Percentiles rank a stretch among this genome's conserved stretches.
Conservation (phyloP, 345 rosid species). For the sweet orange (Citrus sinensis) region DVS_A1.0 CM039164.1:27857501-27858000, state of each 20-base stretch:
- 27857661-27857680: neutral
- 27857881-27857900: neutral
- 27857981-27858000: neutral
- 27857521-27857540: neutral
- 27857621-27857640: neutral
- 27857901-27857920: neutral
- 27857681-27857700: too few species aligned
- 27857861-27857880: neutral
- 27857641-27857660: neutral
- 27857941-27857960: neutral
- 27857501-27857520: neutral
- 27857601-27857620: neutral
- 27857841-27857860: neutral
- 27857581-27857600: neutral
- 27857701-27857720: neutral
- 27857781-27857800: neutral
- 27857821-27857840: neutral
- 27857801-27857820: neutral
- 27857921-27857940: neutral
- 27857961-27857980: neutral
- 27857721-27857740: neutral
- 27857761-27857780: neutral
- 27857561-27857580: too few species aligned
- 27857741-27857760: neutral
- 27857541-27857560: neutral